Evolutionary conservation across 495 filamentous ascomycete genomes (phyloP).

Genomic region (Aspergillus ellipticus): DNA sequence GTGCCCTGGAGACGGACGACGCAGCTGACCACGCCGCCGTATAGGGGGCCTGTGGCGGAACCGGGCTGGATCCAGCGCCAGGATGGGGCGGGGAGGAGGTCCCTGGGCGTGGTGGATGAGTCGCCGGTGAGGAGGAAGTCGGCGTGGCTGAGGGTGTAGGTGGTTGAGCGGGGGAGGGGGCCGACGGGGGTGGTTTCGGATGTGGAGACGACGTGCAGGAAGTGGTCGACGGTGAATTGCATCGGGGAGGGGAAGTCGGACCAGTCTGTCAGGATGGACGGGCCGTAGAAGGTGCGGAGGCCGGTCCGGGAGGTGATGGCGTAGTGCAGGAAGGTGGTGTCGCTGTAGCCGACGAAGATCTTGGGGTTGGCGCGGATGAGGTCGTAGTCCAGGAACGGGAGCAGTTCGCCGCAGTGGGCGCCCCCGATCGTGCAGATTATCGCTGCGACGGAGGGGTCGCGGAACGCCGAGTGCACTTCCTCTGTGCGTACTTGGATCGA

Average conservation of each 20-base stretch:
- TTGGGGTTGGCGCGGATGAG: not conserved
- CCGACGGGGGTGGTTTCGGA: not conserved
- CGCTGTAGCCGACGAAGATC: conserved; percentile 4
- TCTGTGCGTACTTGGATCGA: not conserved
- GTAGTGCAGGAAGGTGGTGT: conserved; percentile 5
- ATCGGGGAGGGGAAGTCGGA: not conserved
- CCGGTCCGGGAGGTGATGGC: not conserved
- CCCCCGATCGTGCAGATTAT: conserved; percentile 1
- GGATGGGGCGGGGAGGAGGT: not conserved
- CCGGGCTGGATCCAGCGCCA: not conserved
- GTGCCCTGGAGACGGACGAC: not conserved
- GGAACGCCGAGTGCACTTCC: not conserved
- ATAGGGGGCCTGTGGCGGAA: not conserved
- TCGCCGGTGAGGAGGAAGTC: not conserved
- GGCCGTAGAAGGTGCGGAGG: conserved; percentile 3
- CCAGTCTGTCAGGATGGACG: not conserved
- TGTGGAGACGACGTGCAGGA: not conserved
- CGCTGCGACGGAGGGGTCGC: not conserved
- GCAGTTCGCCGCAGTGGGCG: not conserved
- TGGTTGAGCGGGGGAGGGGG: not conserved
- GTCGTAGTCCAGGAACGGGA: not conserved
- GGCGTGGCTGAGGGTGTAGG: not conserved
- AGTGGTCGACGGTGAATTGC: not conserved
- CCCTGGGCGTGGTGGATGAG: not conserved
- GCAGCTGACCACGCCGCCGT: not conserved